Base-by-base conservation (phyloP, 441 rosid genomes). In the Brassica hybrid region DNA sequence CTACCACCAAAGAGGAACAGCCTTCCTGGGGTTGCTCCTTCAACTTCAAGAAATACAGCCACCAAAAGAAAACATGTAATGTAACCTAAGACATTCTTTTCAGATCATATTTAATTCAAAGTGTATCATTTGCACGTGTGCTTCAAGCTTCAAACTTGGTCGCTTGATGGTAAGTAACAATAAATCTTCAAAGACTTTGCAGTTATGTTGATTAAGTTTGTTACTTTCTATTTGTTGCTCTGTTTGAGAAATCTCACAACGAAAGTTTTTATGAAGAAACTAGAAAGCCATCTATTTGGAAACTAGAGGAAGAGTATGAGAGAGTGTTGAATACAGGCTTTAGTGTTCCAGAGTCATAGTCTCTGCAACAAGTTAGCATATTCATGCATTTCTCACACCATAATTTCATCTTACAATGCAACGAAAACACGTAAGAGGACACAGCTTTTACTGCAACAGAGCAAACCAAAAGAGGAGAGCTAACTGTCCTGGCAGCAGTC, bases 11-110 rank as follows among this genome's bases (percentile, higher is more conserved):
- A 30, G 71, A 79, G 67, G 32, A 74, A 6, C 60, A 21, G 48
- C 57, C 72, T 56, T 69, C 23, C 43, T 17, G 75, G 18, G 66
- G 43, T 50, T 68, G 52, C 82, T 69, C 41, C 65, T 60, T 48
- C 81, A 59, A 61, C 65, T 60, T 62, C 71, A 7, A 73, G 21
- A 62, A 68, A 62, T 68, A 64, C 78, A 66, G 74, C 66, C 52
- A 27, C 65, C 62, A 57, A 50, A 74, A 36, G 72, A 21, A 79
- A 79, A 69, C 74, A 74, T 63, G 41, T 69, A 19, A 69, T 56
- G 71, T 74, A 69, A 69, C 67, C 65, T 21, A 9, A 3, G 30
- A 45, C 59, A 5, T 18, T 61, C 21, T 62, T 69, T 14, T 17
- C 54, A 14, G 4, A 54, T 43, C 34, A 48, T 9, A 59, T 72